Base-by-base conservation (phyloP, 768 basidiomycete species). In the Leccinellum rugosiceps region DNA sequence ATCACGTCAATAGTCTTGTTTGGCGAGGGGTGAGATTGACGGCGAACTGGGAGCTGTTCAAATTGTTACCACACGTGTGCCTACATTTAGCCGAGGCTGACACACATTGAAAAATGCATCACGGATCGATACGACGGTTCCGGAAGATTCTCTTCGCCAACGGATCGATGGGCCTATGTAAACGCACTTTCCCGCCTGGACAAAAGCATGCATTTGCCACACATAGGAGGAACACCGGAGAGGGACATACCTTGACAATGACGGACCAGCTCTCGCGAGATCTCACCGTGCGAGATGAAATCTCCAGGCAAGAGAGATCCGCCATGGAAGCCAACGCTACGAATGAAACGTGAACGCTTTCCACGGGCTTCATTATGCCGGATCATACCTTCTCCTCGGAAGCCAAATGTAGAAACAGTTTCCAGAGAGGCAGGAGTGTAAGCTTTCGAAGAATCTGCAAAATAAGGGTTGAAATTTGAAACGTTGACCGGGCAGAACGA, bases 31-130 rank as follows among this genome's bases (percentile, higher is more conserved):
- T 94, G 90, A 0, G 91, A 85, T 26, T 77, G 77, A 41, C 92
- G 83, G 57, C 92, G 86, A 59, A 94, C 83, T 32, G 92, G 92
- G 44, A 94, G 81, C 92, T 94, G 63, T 25, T 48, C 23, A 9
- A n/a, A 49, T 53, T 28, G 47, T 63, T 28, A 58, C 53, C 26
- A 43, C 3, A 43, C 4, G 3, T 43, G 58, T 46, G 47, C 41
- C 53, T 46, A 14, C 28, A 46, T 48, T 25, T 26, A 30, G 46
- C 54, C 44, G 43, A 47, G 19, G 55, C 19, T 41, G 53, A 41
- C 17, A 76, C 83, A 93, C 93, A 66, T 91, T 94, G 68, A 88
- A 90, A 68, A 97, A 99, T 3, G 91, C 86, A 70, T 98, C 96
- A 21, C 91, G 85, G 45, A 97, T 77, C 63, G 83, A 86, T 43